Evolutionary conservation across 305 asterid species (phyloP).

Genomic region (Solanum hybrid): DNA sequence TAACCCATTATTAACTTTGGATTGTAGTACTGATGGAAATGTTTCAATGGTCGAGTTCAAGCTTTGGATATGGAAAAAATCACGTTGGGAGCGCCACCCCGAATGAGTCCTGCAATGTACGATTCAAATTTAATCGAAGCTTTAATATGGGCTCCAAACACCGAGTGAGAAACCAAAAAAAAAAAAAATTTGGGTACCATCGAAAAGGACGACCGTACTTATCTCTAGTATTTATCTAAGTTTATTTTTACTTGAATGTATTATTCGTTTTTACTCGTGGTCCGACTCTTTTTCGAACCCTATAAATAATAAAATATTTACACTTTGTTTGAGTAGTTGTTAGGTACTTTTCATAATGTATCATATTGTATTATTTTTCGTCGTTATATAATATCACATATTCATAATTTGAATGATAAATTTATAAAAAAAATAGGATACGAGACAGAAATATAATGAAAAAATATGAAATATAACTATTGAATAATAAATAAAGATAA

Average conservation of each 20-base stretch:
- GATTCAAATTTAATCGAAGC: fast-evolving
- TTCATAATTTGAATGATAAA: no score
- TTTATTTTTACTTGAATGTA: not conserved
- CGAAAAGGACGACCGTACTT: slow-evolving; percentile 16
- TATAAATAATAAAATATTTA: not conserved
- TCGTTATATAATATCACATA: no score
- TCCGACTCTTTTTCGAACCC: not conserved
- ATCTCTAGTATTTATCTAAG: not conserved
- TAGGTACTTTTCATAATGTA: no score
- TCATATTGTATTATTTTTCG: fast-evolving
- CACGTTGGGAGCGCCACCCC: fast-evolving
- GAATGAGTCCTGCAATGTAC: fast-evolving
- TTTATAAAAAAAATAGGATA: no score
- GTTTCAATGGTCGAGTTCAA: no score
- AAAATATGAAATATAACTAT: no score
- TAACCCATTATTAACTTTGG: slow-evolving; percentile 20
- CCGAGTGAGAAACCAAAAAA: fast-evolving
- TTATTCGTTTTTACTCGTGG: not conserved
- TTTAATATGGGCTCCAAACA: fast-evolving
- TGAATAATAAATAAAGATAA: no score
- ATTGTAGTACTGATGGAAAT: not conserved
- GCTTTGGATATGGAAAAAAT: fast-evolving
- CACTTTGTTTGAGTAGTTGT: not conserved
- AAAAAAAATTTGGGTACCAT: slow-evolving; percentile 15
- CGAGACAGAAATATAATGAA: no score